A percentile compares a stretch with the other conserved stretches of the same genome.
phyloP scores from a whole-genome alignment of 1,284 basidiomycete genomes.

The Caloboletus inedulis region DNA sequence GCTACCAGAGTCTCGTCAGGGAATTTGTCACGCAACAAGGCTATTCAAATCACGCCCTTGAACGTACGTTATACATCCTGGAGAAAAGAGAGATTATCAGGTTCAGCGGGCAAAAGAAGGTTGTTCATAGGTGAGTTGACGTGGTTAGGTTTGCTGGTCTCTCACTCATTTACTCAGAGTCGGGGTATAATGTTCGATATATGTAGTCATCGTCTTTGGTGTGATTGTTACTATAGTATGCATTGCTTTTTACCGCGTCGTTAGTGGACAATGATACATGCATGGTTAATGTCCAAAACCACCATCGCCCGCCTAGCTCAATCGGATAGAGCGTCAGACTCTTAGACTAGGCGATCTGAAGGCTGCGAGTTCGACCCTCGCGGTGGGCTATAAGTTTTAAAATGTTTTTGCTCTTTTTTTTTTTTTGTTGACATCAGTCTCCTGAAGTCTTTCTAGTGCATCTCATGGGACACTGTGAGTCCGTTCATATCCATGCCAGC shows the following conservation, averaged over 20 bases:
- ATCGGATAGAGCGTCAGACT: conserved; percentile 87
- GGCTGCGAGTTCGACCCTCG: conserved; percentile 91
- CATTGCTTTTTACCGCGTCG: not conserved
- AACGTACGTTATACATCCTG: conserved; percentile 87
- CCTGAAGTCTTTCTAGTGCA: not conserved
- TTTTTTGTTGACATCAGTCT: not conserved
- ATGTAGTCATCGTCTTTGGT: not conserved
- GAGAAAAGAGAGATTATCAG: conserved; percentile 95
- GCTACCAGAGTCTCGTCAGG: conserved; percentile 89
- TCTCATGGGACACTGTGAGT: no score
- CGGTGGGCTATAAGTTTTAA: conserved; percentile 63
- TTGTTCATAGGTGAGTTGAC: conserved; percentile 42
- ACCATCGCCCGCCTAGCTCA: conserved; percentile 72
- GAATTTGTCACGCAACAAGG: conserved; percentile 96
- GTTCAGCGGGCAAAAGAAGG: conserved; percentile 62
- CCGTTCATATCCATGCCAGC: no score
- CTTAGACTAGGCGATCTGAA: conserved; percentile 59
- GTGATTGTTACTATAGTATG: not conserved
- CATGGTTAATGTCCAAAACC: accelerated
- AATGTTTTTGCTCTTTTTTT: not conserved
- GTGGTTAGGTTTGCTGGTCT: not conserved
- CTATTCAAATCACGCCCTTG: conserved; percentile 88
- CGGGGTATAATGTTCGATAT: conserved; percentile 23
- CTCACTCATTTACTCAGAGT: conserved; percentile 22
- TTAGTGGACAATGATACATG: not conserved